Evolutionary conservation across 2,329 filamentous ascomycete genomes (phyloP).

Genomic region (Exserohilum rostratum): DNA sequence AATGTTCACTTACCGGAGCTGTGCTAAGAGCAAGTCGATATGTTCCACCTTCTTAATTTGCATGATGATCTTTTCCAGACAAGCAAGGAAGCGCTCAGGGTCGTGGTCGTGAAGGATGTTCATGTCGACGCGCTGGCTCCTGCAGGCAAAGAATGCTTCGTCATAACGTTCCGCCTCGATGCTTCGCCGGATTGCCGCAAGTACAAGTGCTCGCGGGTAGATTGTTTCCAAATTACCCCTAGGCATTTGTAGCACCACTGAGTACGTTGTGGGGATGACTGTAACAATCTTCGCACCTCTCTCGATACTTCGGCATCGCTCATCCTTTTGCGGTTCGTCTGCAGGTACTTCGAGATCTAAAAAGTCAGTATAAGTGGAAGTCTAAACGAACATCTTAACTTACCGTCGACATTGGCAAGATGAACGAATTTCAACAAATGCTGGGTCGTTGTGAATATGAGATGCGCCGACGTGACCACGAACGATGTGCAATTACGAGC

Average conservation of each 20-base stretch:
- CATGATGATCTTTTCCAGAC: slow-evolving; percentile 77
- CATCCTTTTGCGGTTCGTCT: slow-evolving; percentile 90
- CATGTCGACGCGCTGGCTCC: slow-evolving; percentile 94
- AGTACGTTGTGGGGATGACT: slow-evolving; percentile 86
- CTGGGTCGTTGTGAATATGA: slow-evolving; percentile 90
- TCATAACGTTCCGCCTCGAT: slow-evolving; percentile 83
- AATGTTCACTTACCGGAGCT: slow-evolving; percentile 66
- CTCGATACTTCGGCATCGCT: slow-evolving; percentile 90
- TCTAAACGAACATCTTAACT: slow-evolving; percentile 10
- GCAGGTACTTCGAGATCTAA: slow-evolving; percentile 79
- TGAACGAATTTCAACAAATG: slow-evolving; percentile 96
- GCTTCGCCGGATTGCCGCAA: slow-evolving; percentile 83
- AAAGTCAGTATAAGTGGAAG: slow-evolving; percentile 4
- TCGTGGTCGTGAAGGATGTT: slow-evolving; percentile 95
- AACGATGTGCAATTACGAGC: slow-evolving; percentile 94
- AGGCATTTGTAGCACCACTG: slow-evolving; percentile 90
- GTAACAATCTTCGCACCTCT: slow-evolving; percentile 85
- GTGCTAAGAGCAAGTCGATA: slow-evolving; percentile 90
- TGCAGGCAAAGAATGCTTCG: slow-evolving; percentile 83
- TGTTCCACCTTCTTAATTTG: slow-evolving; percentile 82
- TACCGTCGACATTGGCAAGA: slow-evolving; percentile 69
- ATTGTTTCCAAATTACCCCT: slow-evolving; percentile 95
- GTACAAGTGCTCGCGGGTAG: slow-evolving; percentile 87
- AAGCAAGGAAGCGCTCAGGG: slow-evolving; percentile 82
- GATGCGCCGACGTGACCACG: slow-evolving; percentile 76